Evolutionary conservation across 148 eudicot species (phyloP).

Genomic region (Arbutus unedo): DNA sequence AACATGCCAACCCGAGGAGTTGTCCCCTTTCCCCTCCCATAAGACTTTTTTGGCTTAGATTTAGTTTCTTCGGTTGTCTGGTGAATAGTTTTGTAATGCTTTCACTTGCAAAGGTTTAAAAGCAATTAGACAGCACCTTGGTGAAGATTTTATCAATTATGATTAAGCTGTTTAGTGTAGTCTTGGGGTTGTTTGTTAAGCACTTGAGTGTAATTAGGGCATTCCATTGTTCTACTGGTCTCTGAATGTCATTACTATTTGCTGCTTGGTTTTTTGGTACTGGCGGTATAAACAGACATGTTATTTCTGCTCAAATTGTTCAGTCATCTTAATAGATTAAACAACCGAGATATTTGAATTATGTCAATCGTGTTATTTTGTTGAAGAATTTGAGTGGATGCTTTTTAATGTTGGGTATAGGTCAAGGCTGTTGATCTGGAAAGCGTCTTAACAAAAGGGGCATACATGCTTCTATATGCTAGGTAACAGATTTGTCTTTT

Average conservation of each 20-base stretch:
- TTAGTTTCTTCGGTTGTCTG: not conserved
- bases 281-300: not conserved
- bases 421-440: conserved; percentile 64
- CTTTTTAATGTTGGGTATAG: conserved; percentile 32
- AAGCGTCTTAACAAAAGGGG: conserved; percentile 66
- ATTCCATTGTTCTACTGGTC: not conserved
- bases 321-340: not conserved
- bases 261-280: not conserved
- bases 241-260: not conserved
- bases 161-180: conserved; percentile 10
- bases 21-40: not conserved
- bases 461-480: conserved; percentile 91
- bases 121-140: not conserved
- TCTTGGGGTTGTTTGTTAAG: not conserved
- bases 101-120: not conserved
- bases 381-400: conserved; percentile 8
- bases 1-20: not conserved
- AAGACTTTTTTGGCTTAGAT: not conserved
- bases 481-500: conserved; percentile 37
- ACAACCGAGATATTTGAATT: not conserved
- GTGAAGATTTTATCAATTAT: not conserved
- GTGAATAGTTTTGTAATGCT: not conserved
- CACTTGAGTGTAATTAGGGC: not conserved
- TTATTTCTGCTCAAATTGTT: not conserved
- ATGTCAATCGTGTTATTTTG: not conserved